Base-by-base conservation (phyloP, 257 asterid species). In the Thymus mandschuricus region DNA sequence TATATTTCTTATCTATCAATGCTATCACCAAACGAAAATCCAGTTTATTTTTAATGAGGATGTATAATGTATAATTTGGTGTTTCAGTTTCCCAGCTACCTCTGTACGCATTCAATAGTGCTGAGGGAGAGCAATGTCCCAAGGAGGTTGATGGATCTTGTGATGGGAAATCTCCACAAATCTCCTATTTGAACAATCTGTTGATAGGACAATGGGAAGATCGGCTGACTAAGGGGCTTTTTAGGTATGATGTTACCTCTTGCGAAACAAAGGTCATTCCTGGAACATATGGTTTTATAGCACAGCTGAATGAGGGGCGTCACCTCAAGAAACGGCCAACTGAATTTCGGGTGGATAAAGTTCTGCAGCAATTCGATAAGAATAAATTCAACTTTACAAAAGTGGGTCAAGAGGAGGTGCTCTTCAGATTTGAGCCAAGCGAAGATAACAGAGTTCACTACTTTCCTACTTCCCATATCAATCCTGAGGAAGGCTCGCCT, bases 221-320 rank as follows among this genome's bases (percentile, higher is more conserved):
- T 46, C 82, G 89, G 8, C 78, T 82, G 89, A 65, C 33, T 67
- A 76, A 72, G 79, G 96, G 92, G 11, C 80, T 86, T 8, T 90
- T 88, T 75, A 80, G 96, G 68, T 90, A 90, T 45, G 97, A 88
- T 57, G 93, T 88, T 73, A 90, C 93, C 13, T 21, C 83, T 46
- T 90, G 97, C 63, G 89, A 86, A 79, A 82, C 96, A 0, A 90
- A 85, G 81, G 60, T 88, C 76, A 76, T 86, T 76, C 81, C 86
- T 0, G 96, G 97, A 30, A 85, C 68, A 55, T 76, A 73, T 66
- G 91, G 96, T 45, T 90, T 88, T 74, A 76, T 90, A 7, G 92
- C 96, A 54, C 97, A 90, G 76, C 86, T 90, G 71, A 90, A 90
- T n/a, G 93, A 90, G 80, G 97, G 96, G 1, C 88, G 92, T 6